These are phyloP conservation scores for Orbilia javanica DNA, from an alignment of 2,329 filamentous ascomycete species.

Conservation along the genomic window DNA sequence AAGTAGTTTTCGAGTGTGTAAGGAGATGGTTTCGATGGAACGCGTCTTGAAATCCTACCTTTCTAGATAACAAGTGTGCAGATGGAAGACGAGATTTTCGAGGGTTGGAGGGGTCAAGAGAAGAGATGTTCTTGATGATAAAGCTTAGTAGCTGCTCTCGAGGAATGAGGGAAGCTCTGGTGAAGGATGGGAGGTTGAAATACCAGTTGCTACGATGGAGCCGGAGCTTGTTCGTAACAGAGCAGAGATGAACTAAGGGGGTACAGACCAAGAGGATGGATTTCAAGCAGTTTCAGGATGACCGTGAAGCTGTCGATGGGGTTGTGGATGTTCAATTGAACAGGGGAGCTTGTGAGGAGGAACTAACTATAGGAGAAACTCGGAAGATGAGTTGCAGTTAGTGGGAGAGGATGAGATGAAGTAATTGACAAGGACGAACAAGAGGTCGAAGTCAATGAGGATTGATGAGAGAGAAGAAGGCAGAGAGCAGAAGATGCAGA, in stretches of 20 bases:
- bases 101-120: neutral
- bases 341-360: neutral
- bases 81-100: neutral
- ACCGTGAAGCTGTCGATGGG: neutral
- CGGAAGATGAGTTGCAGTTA: neutral
- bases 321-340: neutral
- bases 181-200: neutral
- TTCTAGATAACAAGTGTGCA: neutral
- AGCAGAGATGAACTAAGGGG: neutral
- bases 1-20: neutral
- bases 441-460: neutral
- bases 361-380: neutral
- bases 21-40: neutral
- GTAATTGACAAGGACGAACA: neutral
- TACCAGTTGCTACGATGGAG: neutral
- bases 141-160: neutral
- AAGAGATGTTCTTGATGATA: neutral
- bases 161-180: neutral
- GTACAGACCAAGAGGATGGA: slow-evolving; percentile 2
- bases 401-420: neutral
- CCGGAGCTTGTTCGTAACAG: neutral
- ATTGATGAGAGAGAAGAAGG: neutral
- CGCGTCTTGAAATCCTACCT: neutral
- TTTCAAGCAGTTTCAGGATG: neutral
- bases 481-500: neutral